Conservation (phyloP, 1,284 basidiomycete genomes). For the Fistulinella staudtii region DNA sequence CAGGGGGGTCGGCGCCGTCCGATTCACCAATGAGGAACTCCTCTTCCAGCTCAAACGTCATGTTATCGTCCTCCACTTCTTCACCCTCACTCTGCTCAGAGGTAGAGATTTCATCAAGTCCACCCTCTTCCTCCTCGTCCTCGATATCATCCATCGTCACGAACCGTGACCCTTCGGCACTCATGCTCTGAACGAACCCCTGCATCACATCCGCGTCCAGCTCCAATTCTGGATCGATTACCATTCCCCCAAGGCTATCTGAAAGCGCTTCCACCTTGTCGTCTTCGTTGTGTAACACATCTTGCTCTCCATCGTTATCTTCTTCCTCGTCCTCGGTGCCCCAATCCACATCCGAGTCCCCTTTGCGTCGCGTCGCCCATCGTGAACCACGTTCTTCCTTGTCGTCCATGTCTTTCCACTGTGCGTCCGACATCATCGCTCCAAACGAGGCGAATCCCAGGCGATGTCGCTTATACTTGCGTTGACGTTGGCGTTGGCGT, state of each 20-base stretch:
- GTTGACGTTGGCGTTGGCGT: slow-evolving; percentile 29
- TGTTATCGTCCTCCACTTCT: slow-evolving; percentile 19
- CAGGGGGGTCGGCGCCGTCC: slow-evolving; percentile 27
- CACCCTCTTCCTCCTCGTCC: slow-evolving; percentile 37
- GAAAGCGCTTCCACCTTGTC: slow-evolving; percentile 35
- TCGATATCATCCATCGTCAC: slow-evolving; percentile 66
- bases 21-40: slow-evolving; percentile 25
- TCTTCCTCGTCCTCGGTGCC: slow-evolving; percentile 44
- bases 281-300: slow-evolving; percentile 12
- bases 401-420: slow-evolving; percentile 38
- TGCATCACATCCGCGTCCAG: slow-evolving; percentile 48
- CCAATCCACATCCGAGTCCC: slow-evolving; percentile 73
- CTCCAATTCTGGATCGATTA: slow-evolving; percentile 52
- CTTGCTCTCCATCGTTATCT: slow-evolving; percentile 18
- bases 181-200: slow-evolving; percentile 52
- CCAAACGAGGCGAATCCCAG: slow-evolving; percentile 48
- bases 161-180: slow-evolving; percentile 43
- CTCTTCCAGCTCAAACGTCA: slow-evolving; percentile 21
- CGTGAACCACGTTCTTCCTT: slow-evolving; percentile 36
- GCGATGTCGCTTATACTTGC: slow-evolving; percentile 14
- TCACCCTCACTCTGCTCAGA: slow-evolving; percentile 33
- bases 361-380: slow-evolving; percentile 50
- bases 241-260: slow-evolving; percentile 49
- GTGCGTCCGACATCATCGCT: slow-evolving; percentile 54
- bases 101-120: slow-evolving; percentile 16